Evolutionary conservation across 768 basidiomycete genomes (phyloP).

Genomic region (Ephemerocybe angulata): DNA sequence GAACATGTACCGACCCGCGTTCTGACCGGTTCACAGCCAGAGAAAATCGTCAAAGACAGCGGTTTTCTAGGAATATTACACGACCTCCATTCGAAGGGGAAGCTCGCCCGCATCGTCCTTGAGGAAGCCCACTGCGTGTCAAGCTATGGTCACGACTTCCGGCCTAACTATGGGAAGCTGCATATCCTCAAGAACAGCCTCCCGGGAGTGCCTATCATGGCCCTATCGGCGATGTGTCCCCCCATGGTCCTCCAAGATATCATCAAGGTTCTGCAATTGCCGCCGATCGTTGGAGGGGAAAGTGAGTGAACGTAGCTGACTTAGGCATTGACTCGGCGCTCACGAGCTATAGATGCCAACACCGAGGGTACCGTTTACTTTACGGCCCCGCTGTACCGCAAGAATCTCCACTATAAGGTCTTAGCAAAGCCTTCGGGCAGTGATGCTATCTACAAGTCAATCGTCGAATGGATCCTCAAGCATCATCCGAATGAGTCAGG

Average conservation of each 20-base stretch:
- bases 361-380: constrained; percentile 74
- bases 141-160: constrained; percentile 79
- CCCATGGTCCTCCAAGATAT: constrained; percentile 75
- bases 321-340: no score
- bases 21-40: constrained; percentile 54
- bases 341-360: constrained; percentile 53
- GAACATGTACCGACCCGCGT: no score
- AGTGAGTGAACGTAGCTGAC: no score
- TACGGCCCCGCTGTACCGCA: constrained; percentile 75
- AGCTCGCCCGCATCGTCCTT: constrained; percentile 77
- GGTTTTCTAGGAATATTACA: constrained; percentile 60
- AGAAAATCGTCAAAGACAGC: constrained; percentile 78
- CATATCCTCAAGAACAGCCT: constrained; percentile 69
- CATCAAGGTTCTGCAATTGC: constrained; percentile 64
- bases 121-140: constrained; percentile 89
- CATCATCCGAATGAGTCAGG: constrained; percentile 71
- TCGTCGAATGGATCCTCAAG: constrained; percentile 69
- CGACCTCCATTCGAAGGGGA: constrained; percentile 56
- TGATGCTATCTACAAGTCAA: constrained; percentile 49
- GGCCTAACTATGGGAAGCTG: constrained; percentile 84
- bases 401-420: constrained; percentile 83
- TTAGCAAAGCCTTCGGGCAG: constrained; percentile 64
- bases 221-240: constrained; percentile 82
- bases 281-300: constrained; percentile 55
- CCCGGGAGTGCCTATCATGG: constrained; percentile 77